phyloP scores from a whole-genome alignment of 768 basidiomycete species.

The Termitomyces sp. region DNA sequence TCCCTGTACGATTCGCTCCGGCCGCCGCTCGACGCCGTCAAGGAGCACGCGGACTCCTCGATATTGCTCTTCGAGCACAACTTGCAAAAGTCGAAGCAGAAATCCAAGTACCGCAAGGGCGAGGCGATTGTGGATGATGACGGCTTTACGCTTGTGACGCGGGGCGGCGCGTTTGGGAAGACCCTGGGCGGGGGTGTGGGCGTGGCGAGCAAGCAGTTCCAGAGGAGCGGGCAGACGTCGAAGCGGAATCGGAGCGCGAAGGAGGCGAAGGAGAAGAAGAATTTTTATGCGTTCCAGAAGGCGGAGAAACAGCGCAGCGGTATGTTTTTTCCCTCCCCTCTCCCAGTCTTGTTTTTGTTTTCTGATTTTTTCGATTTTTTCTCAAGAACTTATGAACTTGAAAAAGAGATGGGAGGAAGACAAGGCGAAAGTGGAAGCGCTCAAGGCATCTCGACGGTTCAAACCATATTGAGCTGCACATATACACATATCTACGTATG shows the following conservation, averaged over 20 bases:
- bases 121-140: constrained; percentile 92
- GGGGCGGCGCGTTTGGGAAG: constrained; percentile 86
- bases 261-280: constrained; percentile 62
- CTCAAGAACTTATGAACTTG: constrained; percentile 64
- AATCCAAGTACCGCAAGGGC: constrained; percentile 69
- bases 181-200: constrained; percentile 78
- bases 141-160: constrained; percentile 91
- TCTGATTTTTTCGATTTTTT: background rate
- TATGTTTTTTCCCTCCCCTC: constrained; percentile 24
- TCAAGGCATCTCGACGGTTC: constrained; percentile 77
- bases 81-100: constrained; percentile 52
- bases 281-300: constrained; percentile 89
- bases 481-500: background rate
- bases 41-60: constrained; percentile 73
- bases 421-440: constrained; percentile 76
- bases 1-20: constrained; percentile 61
- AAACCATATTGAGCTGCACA: constrained; percentile 67
- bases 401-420: constrained; percentile 85
- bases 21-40: constrained; percentile 69
- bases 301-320: constrained; percentile 86
- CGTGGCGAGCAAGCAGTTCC: constrained; percentile 58
- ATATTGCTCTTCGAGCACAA: constrained; percentile 77
- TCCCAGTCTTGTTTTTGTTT: background rate
- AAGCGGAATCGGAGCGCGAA: constrained; percentile 39
- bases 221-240: constrained; percentile 53